Conservation (phyloP, 163 green algal genomes). For the Botryococcus braunii region DNA sequence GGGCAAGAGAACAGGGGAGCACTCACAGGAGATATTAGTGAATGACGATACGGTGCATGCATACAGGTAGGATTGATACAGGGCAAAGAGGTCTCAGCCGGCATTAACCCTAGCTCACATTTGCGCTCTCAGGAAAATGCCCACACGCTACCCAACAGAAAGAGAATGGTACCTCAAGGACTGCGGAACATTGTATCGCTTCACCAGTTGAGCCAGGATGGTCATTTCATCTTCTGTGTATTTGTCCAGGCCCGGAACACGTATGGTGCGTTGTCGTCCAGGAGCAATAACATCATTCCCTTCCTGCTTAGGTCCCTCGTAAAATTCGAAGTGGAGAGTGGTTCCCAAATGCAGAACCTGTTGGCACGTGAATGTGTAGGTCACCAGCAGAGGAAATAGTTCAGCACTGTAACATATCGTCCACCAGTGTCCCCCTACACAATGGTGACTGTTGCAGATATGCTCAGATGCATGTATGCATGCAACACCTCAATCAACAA, state of each 20-base stretch:
- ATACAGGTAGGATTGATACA: background rate
- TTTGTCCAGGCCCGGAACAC: conserved; percentile 38
- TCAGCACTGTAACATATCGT: no score
- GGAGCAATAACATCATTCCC: background rate
- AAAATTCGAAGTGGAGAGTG: conserved; percentile 71
- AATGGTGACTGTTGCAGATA: no score
- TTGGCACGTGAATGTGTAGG: background rate
- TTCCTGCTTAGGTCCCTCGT: conserved; percentile 20
- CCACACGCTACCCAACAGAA: background rate
- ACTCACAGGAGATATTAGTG: background rate
- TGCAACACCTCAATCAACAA: background rate
- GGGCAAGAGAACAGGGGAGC: no score
- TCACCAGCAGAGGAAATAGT: no score
- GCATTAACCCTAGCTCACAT: background rate
- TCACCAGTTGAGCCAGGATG: conserved; percentile 53
- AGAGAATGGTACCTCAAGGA: conserved; percentile 36
- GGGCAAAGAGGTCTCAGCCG: background rate
- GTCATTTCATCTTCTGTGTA: conserved; percentile 36
- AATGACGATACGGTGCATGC: background rate
- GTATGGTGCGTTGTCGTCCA: conserved; percentile 17
- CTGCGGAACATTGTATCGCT: conserved; percentile 46
- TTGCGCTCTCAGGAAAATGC: background rate
- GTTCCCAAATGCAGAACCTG: conserved; percentile 40
- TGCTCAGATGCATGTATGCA: background rate
- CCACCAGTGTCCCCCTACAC: no score